Base-by-base conservation (phyloP, 2,329 filamentous ascomycete genomes). In the Rhinocladiella similis region DNA sequence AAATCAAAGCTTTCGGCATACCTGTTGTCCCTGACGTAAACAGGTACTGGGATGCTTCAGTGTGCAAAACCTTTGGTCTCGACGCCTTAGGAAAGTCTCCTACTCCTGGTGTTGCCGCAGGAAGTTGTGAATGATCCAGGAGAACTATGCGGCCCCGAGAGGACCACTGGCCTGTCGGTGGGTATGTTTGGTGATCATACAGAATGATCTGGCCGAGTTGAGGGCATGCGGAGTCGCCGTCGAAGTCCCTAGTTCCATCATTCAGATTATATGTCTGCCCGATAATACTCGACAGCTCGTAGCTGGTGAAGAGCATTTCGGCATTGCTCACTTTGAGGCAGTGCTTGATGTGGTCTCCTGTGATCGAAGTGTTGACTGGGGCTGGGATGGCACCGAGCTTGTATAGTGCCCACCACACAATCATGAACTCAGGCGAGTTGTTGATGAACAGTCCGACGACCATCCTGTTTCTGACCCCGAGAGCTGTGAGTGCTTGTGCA, bases 291-390 rank as follows among this genome's bases (percentile, higher is more conserved):
- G 33, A 53, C 43, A 60, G 6, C 38, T 60, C 57, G 51, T 54
- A 56, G 3, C 46, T 60, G 33, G 57, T 80, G 2, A 89, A 67
- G 3, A 88, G 66, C 42, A 66, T 66, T 51, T 73, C 77, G 2
- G 83, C 77, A 3, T 77, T 78, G 48, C 80, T 82, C 54, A 87
- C 77, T 61, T 76, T 78, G 27, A 89, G 68, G 53, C 85, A 89
- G 69, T 90, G 86, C 42, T 87, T 65, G 62, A 90, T 70, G 1
- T 85, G 81, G 61, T 84, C 79, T 0, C 81, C 83, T 1, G 79
- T 75, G 5, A 90, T 73, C 65, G 57, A 48, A 65, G 86, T 83
- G 68, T 90, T 90, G 67, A 90, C 86, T 69, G 87, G 79, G 0
- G 87, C 86, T 0, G 87, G 86, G 0, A 78, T 72, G 13, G 72